These are phyloP conservation scores for Aspergillus sp. DNA, from an alignment of 2,329 filamentous ascomycete species.

Conservation along the genomic window DNA sequence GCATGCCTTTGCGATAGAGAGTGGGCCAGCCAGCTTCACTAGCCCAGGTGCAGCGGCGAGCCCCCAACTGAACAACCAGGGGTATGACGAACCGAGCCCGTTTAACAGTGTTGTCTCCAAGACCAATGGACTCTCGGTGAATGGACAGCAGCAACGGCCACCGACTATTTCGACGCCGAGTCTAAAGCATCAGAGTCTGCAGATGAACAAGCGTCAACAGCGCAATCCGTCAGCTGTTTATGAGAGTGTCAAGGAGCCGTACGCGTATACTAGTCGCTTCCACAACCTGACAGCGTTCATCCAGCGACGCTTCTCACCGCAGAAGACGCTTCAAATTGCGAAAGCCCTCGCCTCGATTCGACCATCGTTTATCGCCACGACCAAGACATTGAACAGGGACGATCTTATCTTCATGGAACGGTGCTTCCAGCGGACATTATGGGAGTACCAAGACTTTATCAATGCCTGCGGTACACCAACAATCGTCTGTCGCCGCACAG, in stretches of 20 bases:
- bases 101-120: conserved; percentile 26
- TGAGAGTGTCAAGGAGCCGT: conserved; percentile 85
- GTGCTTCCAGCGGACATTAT: conserved; percentile 88
- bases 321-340: conserved; percentile 80
- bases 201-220: conserved; percentile 48
- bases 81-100: conserved; percentile 45
- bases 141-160: conserved; percentile 40
- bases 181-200: conserved; percentile 46
- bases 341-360: conserved; percentile 87
- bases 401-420: conserved; percentile 98
- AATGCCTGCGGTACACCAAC: conserved; percentile 86
- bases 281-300: conserved; percentile 84
- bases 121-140: conserved; percentile 7
- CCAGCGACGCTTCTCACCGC: conserved; percentile 74
- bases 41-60: conserved; percentile 64
- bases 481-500: conserved; percentile 87
- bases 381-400: conserved; percentile 81
- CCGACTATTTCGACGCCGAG: conserved; percentile 49
- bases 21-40: conserved; percentile 59
- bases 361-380: conserved; percentile 90
- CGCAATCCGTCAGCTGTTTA: conserved; percentile 85
- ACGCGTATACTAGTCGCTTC: conserved; percentile 87
- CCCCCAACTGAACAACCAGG: conserved; percentile 49
- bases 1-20: conserved; percentile 66
- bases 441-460: conserved; percentile 93